These are phyloP conservation scores for Intubia oerlemansii DNA, from an alignment of 2,329 filamentous ascomycete species.

Conservation along the genomic window DNA sequence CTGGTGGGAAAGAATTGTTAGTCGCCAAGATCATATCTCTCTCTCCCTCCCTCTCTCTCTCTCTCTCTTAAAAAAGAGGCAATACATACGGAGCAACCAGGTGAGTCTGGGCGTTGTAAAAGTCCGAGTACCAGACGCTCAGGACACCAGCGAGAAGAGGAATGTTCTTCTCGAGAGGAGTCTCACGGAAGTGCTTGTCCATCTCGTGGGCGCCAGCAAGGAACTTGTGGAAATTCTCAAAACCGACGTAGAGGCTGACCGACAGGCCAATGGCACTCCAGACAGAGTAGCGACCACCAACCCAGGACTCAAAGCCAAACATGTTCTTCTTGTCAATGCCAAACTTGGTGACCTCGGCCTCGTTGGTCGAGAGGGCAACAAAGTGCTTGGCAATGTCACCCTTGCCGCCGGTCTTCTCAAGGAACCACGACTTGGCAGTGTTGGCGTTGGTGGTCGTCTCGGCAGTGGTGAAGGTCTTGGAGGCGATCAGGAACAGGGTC, in stretches of 20 bases:
- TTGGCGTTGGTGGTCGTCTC: slow-evolving; percentile 96
- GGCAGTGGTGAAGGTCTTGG: slow-evolving; percentile 98
- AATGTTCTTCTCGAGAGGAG: slow-evolving; percentile 87
- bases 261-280: slow-evolving; percentile 97
- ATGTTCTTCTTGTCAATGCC: slow-evolving; percentile 98
- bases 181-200: slow-evolving; percentile 93
- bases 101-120: slow-evolving; percentile 95
- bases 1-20: slow-evolving; percentile 18
- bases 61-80: too few species aligned
- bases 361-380: slow-evolving; percentile 91
- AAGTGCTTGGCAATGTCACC: slow-evolving; percentile 95
- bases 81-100: slow-evolving; percentile 91
- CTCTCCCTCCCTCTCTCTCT: too few species aligned
- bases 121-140: slow-evolving; percentile 97
- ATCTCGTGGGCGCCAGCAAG: slow-evolving; percentile 85
- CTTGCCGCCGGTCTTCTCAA: slow-evolving; percentile 56
- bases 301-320: slow-evolving; percentile 98
- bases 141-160: slow-evolving; percentile 78
- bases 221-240: slow-evolving; percentile 94
- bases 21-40: slow-evolving; percentile 1
- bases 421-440: slow-evolving; percentile 92
- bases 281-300: slow-evolving; percentile 92
- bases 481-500: slow-evolving; percentile 94
- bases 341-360: slow-evolving; percentile 88
- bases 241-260: slow-evolving; percentile 87